A percentile compares a stretch with the other conserved stretches of the same genome.
Evolutionary conservation across 176 grass and related monocot genomes (phyloP).

Genomic region (Avena eriantha): DNA sequence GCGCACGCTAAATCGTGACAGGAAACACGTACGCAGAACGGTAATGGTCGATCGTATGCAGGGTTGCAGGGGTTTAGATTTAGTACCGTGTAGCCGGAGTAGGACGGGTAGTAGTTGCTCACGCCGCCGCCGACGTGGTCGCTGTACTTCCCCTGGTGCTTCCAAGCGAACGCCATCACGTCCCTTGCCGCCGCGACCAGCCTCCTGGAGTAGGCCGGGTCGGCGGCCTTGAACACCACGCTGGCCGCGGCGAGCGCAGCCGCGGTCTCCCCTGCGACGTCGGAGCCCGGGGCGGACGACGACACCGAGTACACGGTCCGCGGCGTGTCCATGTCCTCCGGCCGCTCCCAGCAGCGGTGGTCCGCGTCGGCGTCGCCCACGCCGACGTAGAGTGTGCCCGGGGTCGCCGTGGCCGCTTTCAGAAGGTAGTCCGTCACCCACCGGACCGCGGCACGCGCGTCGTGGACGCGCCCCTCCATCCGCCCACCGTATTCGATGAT

Average conservation of each 20-base stretch:
- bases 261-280: slow-evolving; percentile 77
- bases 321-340: slow-evolving; percentile 91
- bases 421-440: slow-evolving; percentile 92
- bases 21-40: not conserved
- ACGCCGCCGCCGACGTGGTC: slow-evolving; percentile 51
- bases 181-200: slow-evolving; percentile 54
- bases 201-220: slow-evolving; percentile 45
- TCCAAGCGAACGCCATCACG: slow-evolving; percentile 63
- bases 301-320: slow-evolving; percentile 74
- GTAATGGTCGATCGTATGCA: not conserved
- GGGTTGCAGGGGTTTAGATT: no score
- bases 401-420: slow-evolving; percentile 59
- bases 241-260: slow-evolving; percentile 76
- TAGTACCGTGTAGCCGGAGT: slow-evolving; percentile 72
- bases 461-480: slow-evolving; percentile 45
- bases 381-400: slow-evolving; percentile 71
- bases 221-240: slow-evolving; percentile 45
- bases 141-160: slow-evolving; percentile 68
- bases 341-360: slow-evolving; percentile 84
- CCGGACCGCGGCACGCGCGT: slow-evolving; percentile 60
- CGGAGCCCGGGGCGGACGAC: slow-evolving; percentile 60
- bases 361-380: slow-evolving; percentile 82
- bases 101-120: slow-evolving; percentile 74
- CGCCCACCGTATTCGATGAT: slow-evolving; percentile 66
- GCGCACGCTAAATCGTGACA: not conserved